Conservation (phyloP, 1,284 basidiomycete genomes). For the Coniferiporia sulphurascens region DNA sequence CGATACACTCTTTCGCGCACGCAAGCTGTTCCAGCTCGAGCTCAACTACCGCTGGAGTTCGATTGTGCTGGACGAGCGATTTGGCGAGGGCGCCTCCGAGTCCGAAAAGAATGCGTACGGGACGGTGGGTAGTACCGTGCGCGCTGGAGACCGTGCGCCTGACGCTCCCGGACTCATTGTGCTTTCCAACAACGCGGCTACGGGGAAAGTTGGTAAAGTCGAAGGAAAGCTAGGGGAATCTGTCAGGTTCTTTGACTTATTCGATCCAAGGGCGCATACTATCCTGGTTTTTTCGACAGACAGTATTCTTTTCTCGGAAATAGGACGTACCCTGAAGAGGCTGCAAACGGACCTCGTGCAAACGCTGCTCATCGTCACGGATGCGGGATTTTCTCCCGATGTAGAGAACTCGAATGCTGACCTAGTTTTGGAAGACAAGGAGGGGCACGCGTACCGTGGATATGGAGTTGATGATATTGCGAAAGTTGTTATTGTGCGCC, state of each 20-base stretch:
- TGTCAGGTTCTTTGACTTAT: background rate
- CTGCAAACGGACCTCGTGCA: background rate
- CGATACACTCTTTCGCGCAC: constrained; percentile 5
- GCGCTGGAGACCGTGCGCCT: constrained; percentile 23
- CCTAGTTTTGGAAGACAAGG: constrained; percentile 33
- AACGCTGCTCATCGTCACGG: background rate
- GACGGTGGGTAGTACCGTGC: background rate
- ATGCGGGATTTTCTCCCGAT: background rate
- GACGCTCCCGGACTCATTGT: constrained; percentile 18
- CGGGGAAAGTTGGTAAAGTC: background rate
- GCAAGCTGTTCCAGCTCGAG: constrained; percentile 20
- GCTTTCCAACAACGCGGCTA: background rate
- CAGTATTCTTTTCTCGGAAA: background rate
- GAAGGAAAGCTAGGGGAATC: background rate
- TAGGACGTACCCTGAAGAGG: background rate
- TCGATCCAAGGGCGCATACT: constrained; percentile 16
- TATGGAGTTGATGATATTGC: constrained; percentile 30
- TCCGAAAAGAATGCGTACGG: constrained; percentile 8
- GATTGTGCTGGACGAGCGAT: constrained; percentile 19
- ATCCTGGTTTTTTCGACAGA: constrained; percentile 15
- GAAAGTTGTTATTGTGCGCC: constrained; percentile 32
- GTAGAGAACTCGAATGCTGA: constrained; percentile 18
- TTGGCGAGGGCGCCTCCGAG: background rate
- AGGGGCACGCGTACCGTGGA: constrained; percentile 32
- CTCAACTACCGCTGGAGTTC: constrained; percentile 23